Base-by-base conservation (phyloP, 179 eudicot species). In the Beta macrorhiza region DNA sequence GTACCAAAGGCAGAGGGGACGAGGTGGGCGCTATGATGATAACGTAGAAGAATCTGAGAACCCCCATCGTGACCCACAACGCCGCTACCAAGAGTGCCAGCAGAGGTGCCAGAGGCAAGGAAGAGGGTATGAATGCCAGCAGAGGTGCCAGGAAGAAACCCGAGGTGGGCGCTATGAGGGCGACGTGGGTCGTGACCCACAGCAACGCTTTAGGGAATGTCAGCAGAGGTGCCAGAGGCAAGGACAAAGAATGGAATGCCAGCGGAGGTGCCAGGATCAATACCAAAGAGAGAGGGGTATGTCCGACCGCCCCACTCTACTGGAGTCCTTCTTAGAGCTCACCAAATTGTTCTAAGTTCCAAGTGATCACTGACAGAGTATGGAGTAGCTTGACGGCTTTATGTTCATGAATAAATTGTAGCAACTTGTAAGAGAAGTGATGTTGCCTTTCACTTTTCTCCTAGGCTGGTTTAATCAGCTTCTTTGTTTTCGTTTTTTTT, bases 241-340 rank as follows among this genome's bases (percentile, higher is more conserved):
- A 29, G 80, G 80, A 49, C 61, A 53, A 8, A 55, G 80, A 0
- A 42, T n/a, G 0, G 63, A 65, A 16, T 78, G 80, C 51, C 73
- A 65, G 61, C 51, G 5, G 63, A 78, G 74, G 10, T 78, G 80
- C 74, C 61, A 51, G 17, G 5, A 53, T 19, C 71, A 58, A 5
- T 67, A 11, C 71, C 71, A 32, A 15, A 15, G 71, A 12, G 44
- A 32, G 19, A 17, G 45, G 25, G 47, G 58, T 49, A 67, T 37
- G 12, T 49, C 49, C 0, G 9, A 2, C 44, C 61, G 47, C 45
- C 59, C 62, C 78, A 72, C 78, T 68, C 14, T 80, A 7, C 49
- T 80, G 7, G 71, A 62, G 17, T 80, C 78, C 71, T 29, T 80
- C 56, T 47, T 79, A 67, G 77, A 79, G 37, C 29, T 72, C 62